Evolutionary conservation across 495 filamentous ascomycete genomes (phyloP).

Genomic region (Daldinia decipiens): DNA sequence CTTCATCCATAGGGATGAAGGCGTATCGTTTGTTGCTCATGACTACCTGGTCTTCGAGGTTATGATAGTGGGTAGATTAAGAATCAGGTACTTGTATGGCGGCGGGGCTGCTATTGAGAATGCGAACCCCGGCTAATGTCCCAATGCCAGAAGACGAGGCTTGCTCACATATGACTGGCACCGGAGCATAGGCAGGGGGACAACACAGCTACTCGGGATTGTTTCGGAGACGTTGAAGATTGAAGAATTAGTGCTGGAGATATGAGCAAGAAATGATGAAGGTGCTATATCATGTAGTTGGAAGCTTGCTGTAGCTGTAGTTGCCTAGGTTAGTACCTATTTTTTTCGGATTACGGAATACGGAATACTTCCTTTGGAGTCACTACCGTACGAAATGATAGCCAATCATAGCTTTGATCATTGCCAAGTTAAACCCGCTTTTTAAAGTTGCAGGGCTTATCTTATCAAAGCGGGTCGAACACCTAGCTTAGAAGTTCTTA

Average conservation of each 20-base stretch:
- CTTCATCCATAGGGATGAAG: slow-evolving; percentile 85
- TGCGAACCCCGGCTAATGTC: not conserved
- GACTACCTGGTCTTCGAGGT: slow-evolving; percentile 1
- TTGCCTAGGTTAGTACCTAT: slow-evolving; percentile 10
- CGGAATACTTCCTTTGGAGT: slow-evolving; percentile 21
- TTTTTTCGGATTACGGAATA: slow-evolving; percentile 28
- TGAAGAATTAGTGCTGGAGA: not conserved
- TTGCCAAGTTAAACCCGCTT: slow-evolving; percentile 18
- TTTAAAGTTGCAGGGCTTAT: slow-evolving; percentile 40
- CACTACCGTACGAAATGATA: not conserved
- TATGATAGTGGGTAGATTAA: not conserved
- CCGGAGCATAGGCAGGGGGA: not conserved
- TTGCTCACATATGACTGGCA: not conserved
- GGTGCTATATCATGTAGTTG: not conserved
- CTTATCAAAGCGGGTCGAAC: slow-evolving; percentile 29
- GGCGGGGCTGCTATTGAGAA: not conserved
- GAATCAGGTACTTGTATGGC: not conserved
- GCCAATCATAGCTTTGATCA: slow-evolving; percentile 22
- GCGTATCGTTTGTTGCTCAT: slow-evolving; percentile 77
- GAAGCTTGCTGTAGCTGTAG: not conserved
- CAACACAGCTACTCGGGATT: not conserved
- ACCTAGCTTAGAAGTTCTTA: slow-evolving; percentile 30
- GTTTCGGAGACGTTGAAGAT: not conserved
- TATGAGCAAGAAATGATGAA: slow-evolving; percentile 10
- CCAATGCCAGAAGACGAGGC: not conserved